Percentiles rank a stretch among this genome's conserved stretches.
Evolutionary conservation across 805 yeast genomes (phyloP).

Genomic region (Ogataea allantospora): DNA sequence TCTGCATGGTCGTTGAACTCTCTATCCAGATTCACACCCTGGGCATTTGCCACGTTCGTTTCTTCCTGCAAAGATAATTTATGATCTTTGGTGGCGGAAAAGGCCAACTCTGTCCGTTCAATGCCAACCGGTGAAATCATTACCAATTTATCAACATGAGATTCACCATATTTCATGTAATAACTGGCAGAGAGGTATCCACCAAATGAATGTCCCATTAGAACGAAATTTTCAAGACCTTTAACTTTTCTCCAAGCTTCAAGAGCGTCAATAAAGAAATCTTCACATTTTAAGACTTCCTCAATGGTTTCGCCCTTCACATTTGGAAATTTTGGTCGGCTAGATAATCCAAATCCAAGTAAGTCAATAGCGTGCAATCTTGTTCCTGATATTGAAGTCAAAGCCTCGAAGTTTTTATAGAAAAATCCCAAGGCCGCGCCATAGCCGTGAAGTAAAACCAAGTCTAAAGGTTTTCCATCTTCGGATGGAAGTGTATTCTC

Average conservation of each 20-base stretch:
- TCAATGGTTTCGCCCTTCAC: slow-evolving; percentile 33
- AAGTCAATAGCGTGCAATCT: slow-evolving; percentile 67
- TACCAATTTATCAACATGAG: slow-evolving; percentile 49
- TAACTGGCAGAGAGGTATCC: slow-evolving; percentile 72
- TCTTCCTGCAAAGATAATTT: slow-evolving; percentile 15
- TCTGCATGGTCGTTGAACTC: slow-evolving; percentile 30
- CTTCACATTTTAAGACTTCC: slow-evolving; percentile 45
- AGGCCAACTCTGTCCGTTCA: slow-evolving; percentile 59
- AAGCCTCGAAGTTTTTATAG: slow-evolving; percentile 60
- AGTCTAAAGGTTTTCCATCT: slow-evolving; percentile 20
- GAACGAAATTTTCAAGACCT: slow-evolving; percentile 48
- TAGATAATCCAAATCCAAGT: slow-evolving; percentile 69
- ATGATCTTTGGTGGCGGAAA: slow-evolving; percentile 9
- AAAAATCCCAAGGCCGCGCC: slow-evolving; percentile 88
- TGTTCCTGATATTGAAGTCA: slow-evolving; percentile 51
- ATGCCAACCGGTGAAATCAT: slow-evolving; percentile 78
- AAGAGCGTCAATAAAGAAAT: slow-evolving; percentile 57
- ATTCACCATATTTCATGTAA: slow-evolving; percentile 54
- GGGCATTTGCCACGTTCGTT: slow-evolving; percentile 19
- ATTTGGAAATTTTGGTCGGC: slow-evolving; percentile 46
- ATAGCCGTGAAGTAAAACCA: slow-evolving; percentile 86
- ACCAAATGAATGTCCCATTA: slow-evolving; percentile 82
- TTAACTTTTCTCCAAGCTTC: slow-evolving; percentile 61
- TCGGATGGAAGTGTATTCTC: slow-evolving; percentile 33
- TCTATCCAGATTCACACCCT: slow-evolving; percentile 33